phyloP scores from a whole-genome alignment of 768 basidiomycete species.

The Amanita polypyramis region DNA sequence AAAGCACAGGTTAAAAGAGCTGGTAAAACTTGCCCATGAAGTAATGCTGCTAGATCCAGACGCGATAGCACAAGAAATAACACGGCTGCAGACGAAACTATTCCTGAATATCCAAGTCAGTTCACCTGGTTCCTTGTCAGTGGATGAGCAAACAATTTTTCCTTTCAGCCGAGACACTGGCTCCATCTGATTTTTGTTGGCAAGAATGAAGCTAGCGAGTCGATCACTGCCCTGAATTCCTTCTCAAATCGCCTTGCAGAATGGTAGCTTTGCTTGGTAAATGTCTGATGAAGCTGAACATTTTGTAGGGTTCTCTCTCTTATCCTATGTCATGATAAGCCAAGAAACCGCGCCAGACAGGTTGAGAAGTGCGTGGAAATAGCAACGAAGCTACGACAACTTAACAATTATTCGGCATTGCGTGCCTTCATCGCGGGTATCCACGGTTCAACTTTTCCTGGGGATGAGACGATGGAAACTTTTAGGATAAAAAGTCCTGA shows the following conservation, averaged over 20 bases:
- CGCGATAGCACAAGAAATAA: slow-evolving; percentile 81
- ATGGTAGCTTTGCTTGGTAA: slow-evolving; percentile 41
- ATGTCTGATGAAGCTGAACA: slow-evolving; percentile 1
- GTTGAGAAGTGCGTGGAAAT: slow-evolving; percentile 87
- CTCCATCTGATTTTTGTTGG: slow-evolving; percentile 67
- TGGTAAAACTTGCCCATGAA: slow-evolving; percentile 47
- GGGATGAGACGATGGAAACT: slow-evolving; percentile 65
- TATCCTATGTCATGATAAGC: slow-evolving; percentile 79
- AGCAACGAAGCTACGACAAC: slow-evolving; percentile 63
- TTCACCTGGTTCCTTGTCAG: slow-evolving; percentile 6
- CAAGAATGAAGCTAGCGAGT: slow-evolving; percentile 48
- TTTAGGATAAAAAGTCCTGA: slow-evolving; percentile 61
- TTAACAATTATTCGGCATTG: slow-evolving; percentile 90
- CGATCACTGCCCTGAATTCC: slow-evolving; percentile 63
- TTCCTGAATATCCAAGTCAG: slow-evolving; percentile 71
- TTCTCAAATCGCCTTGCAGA: slow-evolving; percentile 78
- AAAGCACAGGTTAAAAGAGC: slow-evolving; percentile 53
- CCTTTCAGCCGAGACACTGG: slow-evolving; percentile 73
- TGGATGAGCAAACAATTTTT: slow-evolving; percentile 4
- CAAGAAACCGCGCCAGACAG: slow-evolving; percentile 63
- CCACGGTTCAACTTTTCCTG: slow-evolving; percentile 70
- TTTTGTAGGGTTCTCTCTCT: slow-evolving; percentile 74
- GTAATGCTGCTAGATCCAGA: slow-evolving; percentile 45
- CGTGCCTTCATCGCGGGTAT: slow-evolving; percentile 94
- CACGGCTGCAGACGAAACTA: slow-evolving; percentile 53